Evolutionary conservation across 73 alveolate genomes (phyloP), one percentile per base, ranked within the genome.

Genomic region (Diophrys appendiculata): DNA sequence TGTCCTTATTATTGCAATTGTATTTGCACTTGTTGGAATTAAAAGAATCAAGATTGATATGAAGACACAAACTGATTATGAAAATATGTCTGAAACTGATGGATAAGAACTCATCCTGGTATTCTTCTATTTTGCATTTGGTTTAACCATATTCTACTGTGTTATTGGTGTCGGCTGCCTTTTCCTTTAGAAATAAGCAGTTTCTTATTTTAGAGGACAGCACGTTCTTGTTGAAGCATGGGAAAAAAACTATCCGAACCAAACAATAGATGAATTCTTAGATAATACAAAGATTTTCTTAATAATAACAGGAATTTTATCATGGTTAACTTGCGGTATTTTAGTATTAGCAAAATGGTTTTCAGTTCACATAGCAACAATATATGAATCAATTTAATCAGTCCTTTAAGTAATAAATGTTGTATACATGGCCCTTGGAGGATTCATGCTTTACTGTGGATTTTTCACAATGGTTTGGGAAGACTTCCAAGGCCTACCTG

Each of bases 81-180:
- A 22, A 3, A 23, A 31, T 5, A 67, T 67, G 75, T 26, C 23
- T 3, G 75, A 67, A 28, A 67, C 75, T 67, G 75, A 3, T 67
- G 75, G 75, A 18, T 31, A 67, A 29, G 75, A 67, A 23, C 26
- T 67, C 24, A 67, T 67, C 53, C 35, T 67, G 23, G 35, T 28
- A 26, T 67, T 26, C 24, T 67, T 67, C 75, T 67, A 67, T 54
- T 67, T 67, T 28, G 75, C 75, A n/a, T 5, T 67, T 24, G 1
- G 18, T 29, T 31, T 67, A 26, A 25, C 54, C 29, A 3, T 67
- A 27, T 3, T 31, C 25, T 31, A 29, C 5, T 3, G 23, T n/a
- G 24, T 29, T 24, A 22, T 67, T 31, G 75, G 54, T 25, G 53
- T 18, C 18, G 23, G 25, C 5, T 18, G 54, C 53, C 54, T 67